Percentiles rank a stretch among this genome's conserved stretches.
Conservation (phyloP, 441 rosid species). For the Kokia cookei region DNA sequence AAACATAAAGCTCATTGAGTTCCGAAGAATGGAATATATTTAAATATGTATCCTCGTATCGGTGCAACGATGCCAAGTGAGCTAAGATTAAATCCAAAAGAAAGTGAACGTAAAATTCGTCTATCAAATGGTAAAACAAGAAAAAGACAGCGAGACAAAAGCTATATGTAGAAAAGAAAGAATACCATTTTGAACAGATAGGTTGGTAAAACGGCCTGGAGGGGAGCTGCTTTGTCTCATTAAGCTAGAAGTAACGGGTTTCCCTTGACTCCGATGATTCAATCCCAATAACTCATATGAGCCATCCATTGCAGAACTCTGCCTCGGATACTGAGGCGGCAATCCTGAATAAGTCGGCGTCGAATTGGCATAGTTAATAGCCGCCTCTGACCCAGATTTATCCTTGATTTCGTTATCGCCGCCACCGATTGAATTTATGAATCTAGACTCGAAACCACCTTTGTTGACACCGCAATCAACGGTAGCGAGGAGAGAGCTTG, state of each 20-base stretch:
- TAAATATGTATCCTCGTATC: no score
- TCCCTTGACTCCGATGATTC: constrained; percentile 31
- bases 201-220: constrained; percentile 56
- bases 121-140: no score
- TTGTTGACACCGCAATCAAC: constrained; percentile 18
- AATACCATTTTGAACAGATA: constrained; percentile 63
- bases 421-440: constrained; percentile 27
- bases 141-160: no score
- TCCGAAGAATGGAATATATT: no score
- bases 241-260: constrained; percentile 38
- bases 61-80: no score
- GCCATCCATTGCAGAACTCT: constrained; percentile 30
- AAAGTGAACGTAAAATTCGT: no score
- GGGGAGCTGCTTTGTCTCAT: constrained; percentile 79
- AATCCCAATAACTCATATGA: constrained; percentile 42
- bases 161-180: constrained; percentile 9
- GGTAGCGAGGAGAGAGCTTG: constrained; percentile 44
- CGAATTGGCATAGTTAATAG: constrained; percentile 21
- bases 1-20: no score
- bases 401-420: constrained; percentile 27
- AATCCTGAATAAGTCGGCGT: constrained; percentile 46
- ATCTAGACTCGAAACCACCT: constrained; percentile 29
- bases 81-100: no score
- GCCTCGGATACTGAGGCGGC: constrained; percentile 82
- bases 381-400: constrained; percentile 32